phyloP scores from a whole-genome alignment of 2,329 filamentous ascomycete species.

The Penicillium sumatraense region DNA sequence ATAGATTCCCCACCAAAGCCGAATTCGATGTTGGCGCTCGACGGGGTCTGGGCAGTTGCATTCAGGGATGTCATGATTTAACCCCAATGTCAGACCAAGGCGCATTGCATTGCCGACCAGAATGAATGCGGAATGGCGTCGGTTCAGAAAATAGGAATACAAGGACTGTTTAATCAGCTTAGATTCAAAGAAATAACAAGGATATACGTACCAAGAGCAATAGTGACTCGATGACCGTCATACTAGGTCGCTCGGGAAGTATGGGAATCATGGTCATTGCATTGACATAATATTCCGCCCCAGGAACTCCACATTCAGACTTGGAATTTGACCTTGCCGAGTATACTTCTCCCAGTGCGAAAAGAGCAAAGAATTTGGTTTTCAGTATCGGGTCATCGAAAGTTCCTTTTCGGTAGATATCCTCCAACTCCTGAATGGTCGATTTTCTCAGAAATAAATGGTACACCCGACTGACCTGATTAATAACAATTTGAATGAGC shows the following conservation, averaged over 20 bases:
- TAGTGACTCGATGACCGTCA: slow-evolving; percentile 47
- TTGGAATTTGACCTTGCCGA: slow-evolving; percentile 34
- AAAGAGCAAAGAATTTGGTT: slow-evolving; percentile 48
- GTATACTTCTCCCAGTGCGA: slow-evolving; percentile 47
- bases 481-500: slow-evolving; percentile 33
- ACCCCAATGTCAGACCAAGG: slow-evolving; percentile 43
- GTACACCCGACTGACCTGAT: slow-evolving; percentile 35
- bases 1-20: slow-evolving; percentile 40
- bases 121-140: slow-evolving; percentile 33
- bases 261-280: slow-evolving; percentile 44
- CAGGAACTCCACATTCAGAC: slow-evolving; percentile 36
- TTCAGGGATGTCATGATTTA: slow-evolving; percentile 42
- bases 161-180: slow-evolving; percentile 23
- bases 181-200: neutral
- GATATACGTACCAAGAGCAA: slow-evolving; percentile 35
- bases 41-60: slow-evolving; percentile 30
- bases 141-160: slow-evolving; percentile 35
- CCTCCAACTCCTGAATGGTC: slow-evolving; percentile 41
- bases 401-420: slow-evolving; percentile 27
- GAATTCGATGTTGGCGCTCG: slow-evolving; percentile 38
- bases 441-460: slow-evolving; percentile 37
- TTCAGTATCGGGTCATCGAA: slow-evolving; percentile 36
- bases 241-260: slow-evolving; percentile 44
- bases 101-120: slow-evolving; percentile 43
- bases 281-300: slow-evolving; percentile 43